Conservation (phyloP, 73 alveolate species). For the Strombidium stylifer region DNA sequence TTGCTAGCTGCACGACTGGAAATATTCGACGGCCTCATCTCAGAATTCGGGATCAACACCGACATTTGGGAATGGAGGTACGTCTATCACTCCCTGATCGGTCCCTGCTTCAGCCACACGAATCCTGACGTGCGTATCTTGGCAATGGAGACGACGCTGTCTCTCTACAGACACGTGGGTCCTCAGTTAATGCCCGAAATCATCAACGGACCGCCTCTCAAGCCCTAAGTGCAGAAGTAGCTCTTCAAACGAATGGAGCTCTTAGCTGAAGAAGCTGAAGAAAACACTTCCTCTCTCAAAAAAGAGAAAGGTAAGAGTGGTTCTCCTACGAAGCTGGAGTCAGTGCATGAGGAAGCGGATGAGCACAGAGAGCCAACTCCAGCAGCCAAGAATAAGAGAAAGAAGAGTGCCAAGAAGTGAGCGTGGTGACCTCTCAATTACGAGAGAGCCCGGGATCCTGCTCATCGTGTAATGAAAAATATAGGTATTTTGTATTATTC, state of each 20-base stretch:
- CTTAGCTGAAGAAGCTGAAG: constrained; percentile 26
- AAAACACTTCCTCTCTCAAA: constrained; percentile 1
- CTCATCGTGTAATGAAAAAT: too few relatives aligned
- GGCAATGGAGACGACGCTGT: constrained; percentile 85
- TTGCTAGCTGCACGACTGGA: constrained; percentile 91
- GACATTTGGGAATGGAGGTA: constrained; percentile 88
- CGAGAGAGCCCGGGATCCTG: too few relatives aligned
- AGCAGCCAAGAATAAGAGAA: constrained; percentile 14
- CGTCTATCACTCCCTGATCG: constrained; percentile 77
- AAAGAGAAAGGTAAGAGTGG: neutral
- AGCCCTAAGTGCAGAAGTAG: constrained; percentile 63
- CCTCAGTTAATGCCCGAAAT: constrained; percentile 66
- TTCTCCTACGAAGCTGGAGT: neutral
- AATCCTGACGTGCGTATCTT: constrained; percentile 85
- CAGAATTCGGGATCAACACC: constrained; percentile 91
- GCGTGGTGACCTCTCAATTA: too few relatives aligned
- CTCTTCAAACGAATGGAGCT: constrained; percentile 28
- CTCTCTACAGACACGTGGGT: constrained; percentile 87
- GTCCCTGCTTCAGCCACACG: constrained; percentile 89
- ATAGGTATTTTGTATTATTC: too few relatives aligned
- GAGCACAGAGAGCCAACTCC: constrained; percentile 46
- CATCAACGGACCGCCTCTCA: constrained; percentile 60
- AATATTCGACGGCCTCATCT: constrained; percentile 73
- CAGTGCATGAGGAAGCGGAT: constrained; percentile 24
- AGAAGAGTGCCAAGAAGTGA: neutral